Conservation (phyloP, 2,329 filamentous ascomycete genomes). For the Aspergillus sp. region DNA sequence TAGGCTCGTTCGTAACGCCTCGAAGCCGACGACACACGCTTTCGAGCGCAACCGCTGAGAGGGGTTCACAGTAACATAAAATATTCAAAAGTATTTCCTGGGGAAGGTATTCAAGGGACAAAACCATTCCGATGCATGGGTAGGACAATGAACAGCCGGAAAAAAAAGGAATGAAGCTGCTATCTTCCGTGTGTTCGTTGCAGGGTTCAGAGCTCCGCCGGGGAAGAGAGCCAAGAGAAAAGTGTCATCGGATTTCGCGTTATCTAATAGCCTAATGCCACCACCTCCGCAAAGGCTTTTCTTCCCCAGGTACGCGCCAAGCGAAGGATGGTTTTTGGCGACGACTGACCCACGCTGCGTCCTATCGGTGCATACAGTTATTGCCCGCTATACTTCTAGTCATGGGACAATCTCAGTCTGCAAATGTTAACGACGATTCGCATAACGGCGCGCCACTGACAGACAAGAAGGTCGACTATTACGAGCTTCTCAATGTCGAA, state of each 20-base stretch:
- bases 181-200: background rate
- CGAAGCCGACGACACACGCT: constrained; percentile 63
- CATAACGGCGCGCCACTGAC: constrained; percentile 16
- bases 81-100: constrained; percentile 85
- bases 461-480: constrained; percentile 50
- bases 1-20: constrained; percentile 65
- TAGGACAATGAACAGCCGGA: background rate
- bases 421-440: constrained; percentile 21
- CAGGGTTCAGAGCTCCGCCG: too few relatives aligned
- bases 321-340: too few relatives aligned
- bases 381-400: background rate
- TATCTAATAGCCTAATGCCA: background rate
- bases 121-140: constrained; percentile 29
- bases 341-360: too few relatives aligned
- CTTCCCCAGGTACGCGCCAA: too few relatives aligned
- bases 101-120: constrained; percentile 54
- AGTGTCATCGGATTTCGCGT: background rate
- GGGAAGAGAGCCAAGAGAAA: too few relatives aligned
- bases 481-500: constrained; percentile 76
- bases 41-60: constrained; percentile 54
- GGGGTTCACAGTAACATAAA: constrained; percentile 60
- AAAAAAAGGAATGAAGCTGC: constrained; percentile 1
- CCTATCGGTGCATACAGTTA: too few relatives aligned
- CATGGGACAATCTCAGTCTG: constrained; percentile 49
- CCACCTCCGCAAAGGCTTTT: background rate